phyloP scores from a whole-genome alignment of 208 protist genomes.

The Willaertia magna region DNA sequence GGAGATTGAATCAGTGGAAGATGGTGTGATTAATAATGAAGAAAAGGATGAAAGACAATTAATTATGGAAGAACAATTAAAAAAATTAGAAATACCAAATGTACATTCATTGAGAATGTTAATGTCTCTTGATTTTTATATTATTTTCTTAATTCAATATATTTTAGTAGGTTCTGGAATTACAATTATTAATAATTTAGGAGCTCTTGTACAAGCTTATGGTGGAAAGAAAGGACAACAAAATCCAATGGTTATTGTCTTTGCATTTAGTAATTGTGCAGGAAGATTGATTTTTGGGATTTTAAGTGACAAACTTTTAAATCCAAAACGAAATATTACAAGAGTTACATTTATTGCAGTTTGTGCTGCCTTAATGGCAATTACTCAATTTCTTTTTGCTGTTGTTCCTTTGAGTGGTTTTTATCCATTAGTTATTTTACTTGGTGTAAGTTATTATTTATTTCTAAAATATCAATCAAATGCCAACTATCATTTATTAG shows the following conservation, averaged over 20 bases:
- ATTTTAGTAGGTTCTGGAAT: not conserved
- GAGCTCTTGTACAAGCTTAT: not conserved
- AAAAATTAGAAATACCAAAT: not conserved
- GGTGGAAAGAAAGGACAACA: not conserved
- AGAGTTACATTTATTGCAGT: not conserved
- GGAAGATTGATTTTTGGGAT: not conserved
- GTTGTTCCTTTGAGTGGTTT: not conserved
- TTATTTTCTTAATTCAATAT: not conserved
- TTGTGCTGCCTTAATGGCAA: not conserved
- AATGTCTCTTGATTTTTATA: not conserved
- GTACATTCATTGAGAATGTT: not conserved
- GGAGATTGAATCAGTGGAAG: not conserved
- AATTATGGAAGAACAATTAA: not conserved
- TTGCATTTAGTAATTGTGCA: not conserved
- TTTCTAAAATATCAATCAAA: not conserved
- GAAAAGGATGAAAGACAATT: not conserved
- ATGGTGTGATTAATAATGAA: not conserved
- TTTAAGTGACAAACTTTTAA: not conserved
- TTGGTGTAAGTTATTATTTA: not conserved
- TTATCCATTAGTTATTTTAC: not conserved
- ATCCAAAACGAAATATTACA: not conserved
- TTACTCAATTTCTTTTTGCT: not conserved
- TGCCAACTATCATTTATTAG: not conserved
- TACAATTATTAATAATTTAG: slow-evolving; percentile 3
- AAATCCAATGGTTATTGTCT: not conserved